Evolutionary conservation across 2,329 filamentous ascomycete genomes (phyloP).

Genomic region (Annulohypoxylon truncatum): DNA sequence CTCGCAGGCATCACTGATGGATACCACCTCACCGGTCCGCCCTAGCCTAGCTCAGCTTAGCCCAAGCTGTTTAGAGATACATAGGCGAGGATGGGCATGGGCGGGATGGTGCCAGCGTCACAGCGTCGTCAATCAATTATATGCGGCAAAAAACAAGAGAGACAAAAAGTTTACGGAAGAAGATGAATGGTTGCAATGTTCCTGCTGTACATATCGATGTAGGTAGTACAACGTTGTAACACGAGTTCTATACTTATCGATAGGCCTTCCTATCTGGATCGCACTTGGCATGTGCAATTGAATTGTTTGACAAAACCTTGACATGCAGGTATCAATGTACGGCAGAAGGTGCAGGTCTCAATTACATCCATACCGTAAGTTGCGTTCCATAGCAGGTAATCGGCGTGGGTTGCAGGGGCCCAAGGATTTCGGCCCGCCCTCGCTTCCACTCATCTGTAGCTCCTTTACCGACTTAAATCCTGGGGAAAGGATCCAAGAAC

Average conservation of each 20-base stretch:
- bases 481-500: neutral
- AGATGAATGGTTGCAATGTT: neutral
- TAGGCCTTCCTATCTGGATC: neutral
- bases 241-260: conserved; percentile 1
- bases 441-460: neutral
- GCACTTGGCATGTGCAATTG: neutral
- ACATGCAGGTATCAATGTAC: neutral
- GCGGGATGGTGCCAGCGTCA: conserved; percentile 16
- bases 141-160: conserved; percentile 14
- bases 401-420: neutral
- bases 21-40: conserved; percentile 30
- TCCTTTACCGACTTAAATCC: conserved; percentile 2
- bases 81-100: conserved; percentile 28
- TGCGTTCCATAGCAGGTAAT: too few species aligned
- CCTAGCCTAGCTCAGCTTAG: conserved; percentile 35
- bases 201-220: neutral
- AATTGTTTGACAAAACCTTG: neutral
- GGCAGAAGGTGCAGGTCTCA: neutral
- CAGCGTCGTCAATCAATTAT: conserved; percentile 22
- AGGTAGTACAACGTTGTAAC: conserved; percentile 12
- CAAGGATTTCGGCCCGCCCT: conserved; percentile 21
- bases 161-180: neutral
- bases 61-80: conserved; percentile 22
- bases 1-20: conserved; percentile 29
- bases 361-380: too few species aligned